Conservation (phyloP, 306 rosid species). For the Aeschynomene evenia region DNA sequence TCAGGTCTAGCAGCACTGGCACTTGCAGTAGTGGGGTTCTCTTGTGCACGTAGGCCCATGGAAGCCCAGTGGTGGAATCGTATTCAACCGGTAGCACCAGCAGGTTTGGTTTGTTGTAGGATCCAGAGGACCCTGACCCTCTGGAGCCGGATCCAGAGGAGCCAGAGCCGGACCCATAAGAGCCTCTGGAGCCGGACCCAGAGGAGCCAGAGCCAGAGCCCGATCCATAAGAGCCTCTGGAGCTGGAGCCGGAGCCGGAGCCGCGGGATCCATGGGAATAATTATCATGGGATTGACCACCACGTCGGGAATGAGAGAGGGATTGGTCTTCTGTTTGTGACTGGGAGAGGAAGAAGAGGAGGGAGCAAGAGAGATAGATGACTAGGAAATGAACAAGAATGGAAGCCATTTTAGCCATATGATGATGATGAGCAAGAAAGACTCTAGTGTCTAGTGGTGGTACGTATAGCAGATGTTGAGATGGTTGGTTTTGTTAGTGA, state of each 20-base stretch:
- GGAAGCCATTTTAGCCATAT: conserved; percentile 20
- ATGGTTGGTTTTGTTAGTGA: not conserved
- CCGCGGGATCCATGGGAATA: not conserved
- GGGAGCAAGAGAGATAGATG: conserved; percentile 3
- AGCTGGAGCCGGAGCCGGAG: no score
- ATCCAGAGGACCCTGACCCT: no score
- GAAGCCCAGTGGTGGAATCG: conserved; percentile 44
- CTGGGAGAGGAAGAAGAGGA: conserved; percentile 22
- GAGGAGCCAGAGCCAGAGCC: no score
- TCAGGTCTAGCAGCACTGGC: conserved; percentile 49
- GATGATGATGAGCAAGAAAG: no score
- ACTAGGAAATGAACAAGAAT: not conserved
- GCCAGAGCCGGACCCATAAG: no score
- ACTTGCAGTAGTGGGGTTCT: conserved; percentile 35
- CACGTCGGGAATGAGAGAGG: not conserved
- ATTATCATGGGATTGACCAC: no score
- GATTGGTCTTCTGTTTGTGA: not conserved
- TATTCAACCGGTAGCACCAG: conserved; percentile 37
- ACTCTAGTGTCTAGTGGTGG: no score
- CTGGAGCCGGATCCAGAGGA: no score
- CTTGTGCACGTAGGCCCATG: conserved; percentile 46
- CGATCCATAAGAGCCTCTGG: no score
- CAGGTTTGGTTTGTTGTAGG: conserved; percentile 24
- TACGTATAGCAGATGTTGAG: not conserved
- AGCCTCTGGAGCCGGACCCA: no score